Percentiles rank a stretch among this genome's conserved stretches.
These are phyloP conservation scores for Aegilops sharonensis DNA, from an alignment of 176 grass and related monocot genomes.

Conservation along the genomic window DNA sequence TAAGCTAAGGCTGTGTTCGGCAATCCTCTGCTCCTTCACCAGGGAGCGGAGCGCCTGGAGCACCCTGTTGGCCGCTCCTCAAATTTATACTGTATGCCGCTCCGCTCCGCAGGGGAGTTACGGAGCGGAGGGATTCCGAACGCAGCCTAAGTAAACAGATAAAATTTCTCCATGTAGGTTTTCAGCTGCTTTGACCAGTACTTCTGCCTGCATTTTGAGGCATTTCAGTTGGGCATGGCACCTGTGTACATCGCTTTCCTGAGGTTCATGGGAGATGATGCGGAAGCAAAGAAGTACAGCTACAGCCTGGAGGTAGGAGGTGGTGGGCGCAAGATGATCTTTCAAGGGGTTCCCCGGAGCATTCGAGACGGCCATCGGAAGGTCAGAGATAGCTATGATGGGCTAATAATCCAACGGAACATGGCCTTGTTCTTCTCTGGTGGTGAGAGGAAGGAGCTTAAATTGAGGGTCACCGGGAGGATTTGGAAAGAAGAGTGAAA, in stretches of 20 bases:
- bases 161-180: slow-evolving; percentile 45
- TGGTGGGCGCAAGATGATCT: slow-evolving; percentile 79
- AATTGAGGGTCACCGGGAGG: slow-evolving; percentile 81
- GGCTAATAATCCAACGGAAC: slow-evolving; percentile 87
- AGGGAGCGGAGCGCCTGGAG: too few relatives aligned
- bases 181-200: slow-evolving; percentile 94
- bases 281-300: slow-evolving; percentile 78
- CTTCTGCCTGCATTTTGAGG: slow-evolving; percentile 96
- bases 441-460: slow-evolving; percentile 82
- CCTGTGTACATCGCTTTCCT: slow-evolving; percentile 92
- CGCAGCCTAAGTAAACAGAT: neutral
- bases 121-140: too few relatives aligned
- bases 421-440: slow-evolving; percentile 96
- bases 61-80: too few relatives aligned
- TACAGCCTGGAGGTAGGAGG: slow-evolving; percentile 95
- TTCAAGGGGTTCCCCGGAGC: slow-evolving; percentile 86
- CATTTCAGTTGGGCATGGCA: slow-evolving; percentile 73
- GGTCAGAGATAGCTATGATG: slow-evolving; percentile 86
- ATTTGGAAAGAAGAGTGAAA: slow-evolving; percentile 71
- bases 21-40: too few relatives aligned
- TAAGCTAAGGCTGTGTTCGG: neutral
- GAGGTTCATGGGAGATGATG: slow-evolving; percentile 92
- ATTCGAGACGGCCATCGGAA: slow-evolving; percentile 84
- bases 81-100: too few relatives aligned
- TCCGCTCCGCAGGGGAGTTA: too few relatives aligned